Percentiles rank a stretch among this genome's conserved stretches.
Conservation (phyloP, 2,329 filamentous ascomycete species). For the Beauveria rudraprayagi region DNA sequence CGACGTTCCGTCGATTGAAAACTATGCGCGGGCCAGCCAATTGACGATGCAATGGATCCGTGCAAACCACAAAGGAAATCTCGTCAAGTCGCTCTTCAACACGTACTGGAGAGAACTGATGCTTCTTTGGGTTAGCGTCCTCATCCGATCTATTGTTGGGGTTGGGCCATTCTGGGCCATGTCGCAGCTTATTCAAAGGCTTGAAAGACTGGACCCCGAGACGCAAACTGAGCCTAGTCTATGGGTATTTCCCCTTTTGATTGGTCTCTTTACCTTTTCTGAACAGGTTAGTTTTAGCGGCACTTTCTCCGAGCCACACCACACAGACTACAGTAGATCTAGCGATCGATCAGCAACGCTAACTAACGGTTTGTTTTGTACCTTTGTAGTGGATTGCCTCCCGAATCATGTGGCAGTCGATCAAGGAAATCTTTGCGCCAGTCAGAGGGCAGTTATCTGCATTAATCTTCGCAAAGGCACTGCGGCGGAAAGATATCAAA, state of each 20-base stretch:
- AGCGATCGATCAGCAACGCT: slow-evolving; percentile 28
- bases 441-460: slow-evolving; percentile 62
- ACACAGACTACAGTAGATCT: slow-evolving; percentile 26
- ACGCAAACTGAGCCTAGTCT: neutral
- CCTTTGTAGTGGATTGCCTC: slow-evolving; percentile 55
- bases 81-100: neutral
- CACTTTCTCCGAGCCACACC: slow-evolving; percentile 51
- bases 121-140: neutral
- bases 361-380: slow-evolving; percentile 25
- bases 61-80: neutral
- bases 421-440: slow-evolving; percentile 54
- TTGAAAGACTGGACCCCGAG: neutral
- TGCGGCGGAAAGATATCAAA: slow-evolving; percentile 71
- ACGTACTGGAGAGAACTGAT: neutral
- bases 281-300: slow-evolving; percentile 56
- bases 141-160: neutral
- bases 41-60: neutral
- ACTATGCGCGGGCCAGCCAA: neutral
- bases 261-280: slow-evolving; percentile 51
- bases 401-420: slow-evolving; percentile 60
- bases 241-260: slow-evolving; percentile 38
- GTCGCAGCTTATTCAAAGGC: neutral
- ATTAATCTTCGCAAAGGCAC: slow-evolving; percentile 70
- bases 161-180: slow-evolving; percentile 8
- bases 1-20: neutral